Evolutionary conservation across 2,329 filamentous ascomycete species (phyloP).

Genomic region (Volutella citrinella): DNA sequence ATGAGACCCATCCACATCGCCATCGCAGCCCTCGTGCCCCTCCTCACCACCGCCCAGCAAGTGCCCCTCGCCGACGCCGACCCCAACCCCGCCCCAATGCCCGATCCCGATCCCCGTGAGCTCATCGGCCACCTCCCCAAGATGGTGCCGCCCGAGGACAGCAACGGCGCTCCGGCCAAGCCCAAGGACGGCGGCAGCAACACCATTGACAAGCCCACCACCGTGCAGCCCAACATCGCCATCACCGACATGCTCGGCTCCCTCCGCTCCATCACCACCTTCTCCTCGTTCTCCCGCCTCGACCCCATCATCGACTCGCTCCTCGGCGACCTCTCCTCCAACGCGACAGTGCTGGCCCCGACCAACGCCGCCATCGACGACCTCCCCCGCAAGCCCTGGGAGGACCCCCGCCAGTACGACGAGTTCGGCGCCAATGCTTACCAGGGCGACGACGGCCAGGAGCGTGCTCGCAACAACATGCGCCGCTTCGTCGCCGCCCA

Average conservation of each 20-base stretch:
- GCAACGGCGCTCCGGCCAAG: too few species aligned
- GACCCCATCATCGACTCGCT: constrained; percentile 66
- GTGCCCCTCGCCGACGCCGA: not conserved
- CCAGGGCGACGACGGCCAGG: constrained; percentile 69
- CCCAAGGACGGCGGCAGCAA: constrained; percentile 12
- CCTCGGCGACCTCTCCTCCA: constrained; percentile 62
- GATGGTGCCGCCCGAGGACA: constrained; percentile 21
- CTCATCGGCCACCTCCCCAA: constrained; percentile 22
- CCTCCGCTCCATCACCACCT: constrained; percentile 77
- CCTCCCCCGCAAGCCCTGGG: constrained; percentile 85
- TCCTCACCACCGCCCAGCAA: not conserved
- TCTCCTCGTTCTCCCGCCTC: constrained; percentile 76
- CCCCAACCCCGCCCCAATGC: not conserved
- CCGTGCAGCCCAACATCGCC: constrained; percentile 55
- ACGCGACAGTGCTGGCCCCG: constrained; percentile 85
- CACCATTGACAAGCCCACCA: constrained; percentile 18
- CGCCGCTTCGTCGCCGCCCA: constrained; percentile 82
- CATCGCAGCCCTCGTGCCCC: constrained; percentile 2
- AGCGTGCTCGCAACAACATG: constrained; percentile 74
- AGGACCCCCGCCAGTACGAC: constrained; percentile 70
- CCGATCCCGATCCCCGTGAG: constrained; percentile 5
- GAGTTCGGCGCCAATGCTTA: constrained; percentile 68
- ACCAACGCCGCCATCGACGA: constrained; percentile 76
- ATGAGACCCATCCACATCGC: constrained; percentile 11
- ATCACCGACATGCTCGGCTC: constrained; percentile 83